Evolutionary conservation across 768 basidiomycete genomes (phyloP).

Genomic region (Amanita fuliginea): DNA sequence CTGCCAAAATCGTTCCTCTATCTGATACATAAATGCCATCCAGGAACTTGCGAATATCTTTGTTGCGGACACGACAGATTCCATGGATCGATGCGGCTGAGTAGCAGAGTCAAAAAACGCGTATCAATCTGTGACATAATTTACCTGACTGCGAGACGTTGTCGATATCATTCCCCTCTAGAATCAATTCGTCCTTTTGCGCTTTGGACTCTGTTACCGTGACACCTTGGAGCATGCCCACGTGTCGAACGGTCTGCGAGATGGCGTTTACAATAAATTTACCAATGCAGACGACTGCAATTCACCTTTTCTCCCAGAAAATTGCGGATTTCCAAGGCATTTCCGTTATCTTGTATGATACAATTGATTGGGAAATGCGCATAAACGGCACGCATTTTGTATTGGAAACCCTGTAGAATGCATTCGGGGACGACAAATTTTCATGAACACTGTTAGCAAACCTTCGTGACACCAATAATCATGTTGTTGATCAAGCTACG

Average conservation of each 20-base stretch:
- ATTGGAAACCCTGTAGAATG: slow-evolving; percentile 80
- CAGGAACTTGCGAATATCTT: slow-evolving; percentile 99
- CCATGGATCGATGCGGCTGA: slow-evolving; percentile 94
- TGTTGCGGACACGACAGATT: slow-evolving; percentile 94
- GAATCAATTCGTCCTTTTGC: slow-evolving; percentile 90
- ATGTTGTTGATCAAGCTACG: slow-evolving; percentile 94
- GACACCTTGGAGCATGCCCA: slow-evolving; percentile 87
- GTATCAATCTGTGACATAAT: slow-evolving; percentile 7
- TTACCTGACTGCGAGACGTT: slow-evolving; percentile 93
- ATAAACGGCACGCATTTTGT: slow-evolving; percentile 99
- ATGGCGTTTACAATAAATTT: background rate
- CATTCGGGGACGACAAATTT: background rate
- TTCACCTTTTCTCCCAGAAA: slow-evolving; percentile 89
- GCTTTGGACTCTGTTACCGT: slow-evolving; percentile 74
- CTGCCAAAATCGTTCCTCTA: slow-evolving; percentile 50
- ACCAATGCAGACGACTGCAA: background rate
- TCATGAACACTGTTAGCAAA: slow-evolving; percentile 12
- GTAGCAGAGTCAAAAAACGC: slow-evolving; percentile 3
- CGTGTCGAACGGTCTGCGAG: slow-evolving; percentile 79
- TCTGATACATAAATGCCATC: slow-evolving; percentile 90
- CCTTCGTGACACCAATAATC: slow-evolving; percentile 96
- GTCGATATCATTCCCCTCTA: slow-evolving; percentile 94
- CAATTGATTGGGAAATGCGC: slow-evolving; percentile 99
- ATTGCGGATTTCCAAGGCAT: slow-evolving; percentile 81
- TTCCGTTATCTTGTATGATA: slow-evolving; percentile 75